phyloP scores from a whole-genome alignment of 768 basidiomycete species.

The Lactifluus hygrophoroides region DNA sequence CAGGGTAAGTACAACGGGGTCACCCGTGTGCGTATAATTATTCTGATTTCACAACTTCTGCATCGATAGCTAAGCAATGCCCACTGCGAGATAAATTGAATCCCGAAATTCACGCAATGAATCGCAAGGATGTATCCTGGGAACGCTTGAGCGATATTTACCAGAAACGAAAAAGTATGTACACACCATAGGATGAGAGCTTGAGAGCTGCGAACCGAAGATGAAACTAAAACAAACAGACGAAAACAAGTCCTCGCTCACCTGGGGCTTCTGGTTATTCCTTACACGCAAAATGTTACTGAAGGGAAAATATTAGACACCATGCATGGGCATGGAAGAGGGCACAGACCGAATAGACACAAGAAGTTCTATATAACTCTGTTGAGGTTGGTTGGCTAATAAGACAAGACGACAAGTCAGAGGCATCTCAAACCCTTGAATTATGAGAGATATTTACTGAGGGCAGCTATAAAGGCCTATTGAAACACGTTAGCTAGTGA shows the following conservation, averaged over 20 bases:
- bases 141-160: not conserved
- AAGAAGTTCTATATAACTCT: conserved; percentile 59
- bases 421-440: not conserved
- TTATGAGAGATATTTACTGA: conserved; percentile 36
- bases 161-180: not conserved
- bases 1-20: no score
- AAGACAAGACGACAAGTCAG: not conserved
- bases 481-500: not conserved
- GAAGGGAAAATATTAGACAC: not conserved
- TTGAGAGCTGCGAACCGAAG: conserved; percentile 37
- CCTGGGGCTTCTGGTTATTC: conserved; percentile 64
- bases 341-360: conserved; percentile 41
- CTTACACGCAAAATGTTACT: conserved; percentile 49
- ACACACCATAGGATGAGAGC: conserved; percentile 62
- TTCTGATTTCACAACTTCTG: not conserved
- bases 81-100: not conserved
- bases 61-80: not conserved
- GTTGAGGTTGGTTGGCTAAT: conserved; percentile 41
- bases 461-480: conserved; percentile 52
- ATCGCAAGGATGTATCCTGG: conserved; percentile 28
- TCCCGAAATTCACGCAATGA: conserved; percentile 24
- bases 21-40: not conserved
- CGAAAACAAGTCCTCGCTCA: not conserved
- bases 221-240: not conserved
- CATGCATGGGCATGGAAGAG: not conserved